Evolutionary conservation across 768 basidiomycete species (phyloP).

Genomic region (Lentinula lateritia): DNA sequence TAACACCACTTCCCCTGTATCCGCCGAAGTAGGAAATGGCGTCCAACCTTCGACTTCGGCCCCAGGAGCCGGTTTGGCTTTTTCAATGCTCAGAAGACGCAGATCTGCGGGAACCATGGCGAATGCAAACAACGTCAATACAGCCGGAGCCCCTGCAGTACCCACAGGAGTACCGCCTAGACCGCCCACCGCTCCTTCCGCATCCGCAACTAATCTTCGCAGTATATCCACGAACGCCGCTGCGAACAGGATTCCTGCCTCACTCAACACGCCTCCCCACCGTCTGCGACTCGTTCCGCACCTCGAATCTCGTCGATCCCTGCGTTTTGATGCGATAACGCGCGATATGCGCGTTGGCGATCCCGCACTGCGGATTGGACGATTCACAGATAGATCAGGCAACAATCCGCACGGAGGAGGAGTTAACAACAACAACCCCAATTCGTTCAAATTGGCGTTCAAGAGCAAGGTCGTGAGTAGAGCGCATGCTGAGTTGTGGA

Average conservation of each 20-base stretch:
- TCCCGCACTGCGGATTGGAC: slow-evolving; percentile 76
- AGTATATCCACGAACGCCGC: slow-evolving; percentile 1
- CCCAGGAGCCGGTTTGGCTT: not conserved
- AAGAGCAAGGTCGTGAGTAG: slow-evolving; percentile 93
- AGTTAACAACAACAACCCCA: slow-evolving; percentile 41
- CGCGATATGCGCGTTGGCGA: slow-evolving; percentile 76
- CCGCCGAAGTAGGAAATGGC: slow-evolving; percentile 14
- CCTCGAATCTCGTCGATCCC: slow-evolving; percentile 82
- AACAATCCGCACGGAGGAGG: slow-evolving; percentile 58
- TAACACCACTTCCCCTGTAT: not conserved
- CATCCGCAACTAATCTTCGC: slow-evolving; percentile 11
- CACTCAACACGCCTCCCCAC: slow-evolving; percentile 27
- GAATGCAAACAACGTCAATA: slow-evolving; percentile 2
- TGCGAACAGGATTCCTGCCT: not conserved
- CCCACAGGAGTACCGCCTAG: not conserved
- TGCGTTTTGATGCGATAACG: slow-evolving; percentile 88
- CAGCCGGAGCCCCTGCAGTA: not conserved
- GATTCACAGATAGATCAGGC: slow-evolving; percentile 87
- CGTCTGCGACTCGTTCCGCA: slow-evolving; percentile 94
- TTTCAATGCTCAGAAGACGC: not conserved
- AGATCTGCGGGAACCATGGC: not conserved
- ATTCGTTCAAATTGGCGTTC: slow-evolving; percentile 72
- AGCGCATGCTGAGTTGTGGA: slow-evolving; percentile 94
- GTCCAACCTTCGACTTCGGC: not conserved
- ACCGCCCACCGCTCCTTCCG: not conserved